Evolutionary conservation across 2,329 filamentous ascomycete species (phyloP).

Genomic region (Cladosporium austrohemisphaericum): DNA sequence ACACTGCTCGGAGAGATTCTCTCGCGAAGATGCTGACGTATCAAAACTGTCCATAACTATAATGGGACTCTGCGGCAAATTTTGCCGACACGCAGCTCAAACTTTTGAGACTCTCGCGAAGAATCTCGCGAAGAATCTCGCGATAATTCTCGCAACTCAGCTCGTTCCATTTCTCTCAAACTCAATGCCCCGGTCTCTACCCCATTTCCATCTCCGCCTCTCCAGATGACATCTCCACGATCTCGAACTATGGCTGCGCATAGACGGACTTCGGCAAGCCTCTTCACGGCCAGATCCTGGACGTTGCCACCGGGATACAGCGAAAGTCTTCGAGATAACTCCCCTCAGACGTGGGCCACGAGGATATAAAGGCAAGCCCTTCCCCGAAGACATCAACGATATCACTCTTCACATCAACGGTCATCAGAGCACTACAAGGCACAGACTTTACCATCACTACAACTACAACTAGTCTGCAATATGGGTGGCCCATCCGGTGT

Average conservation of each 20-base stretch:
- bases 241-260: not conserved
- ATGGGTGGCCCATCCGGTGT: slow-evolving; percentile 15
- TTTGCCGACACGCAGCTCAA: no score
- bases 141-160: not conserved
- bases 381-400: not conserved
- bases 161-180: not conserved
- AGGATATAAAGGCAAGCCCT: slow-evolving; percentile 3
- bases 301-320: not conserved
- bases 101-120: slow-evolving; percentile 4
- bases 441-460: not conserved
- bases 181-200: not conserved
- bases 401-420: not conserved
- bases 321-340: not conserved
- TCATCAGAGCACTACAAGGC: not conserved
- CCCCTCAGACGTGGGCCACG: not conserved
- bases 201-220: slow-evolving; percentile 8
- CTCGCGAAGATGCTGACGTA: not conserved
- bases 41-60: not conserved
- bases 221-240: slow-evolving; percentile 8
- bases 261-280: not conserved
- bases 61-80: not conserved
- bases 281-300: slow-evolving; percentile 3
- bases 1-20: not conserved
- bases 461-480: not conserved
- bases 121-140: slow-evolving; percentile 2